Base-by-base conservation (phyloP, 106 monocot species). In the Gastrodia elata region DNA sequence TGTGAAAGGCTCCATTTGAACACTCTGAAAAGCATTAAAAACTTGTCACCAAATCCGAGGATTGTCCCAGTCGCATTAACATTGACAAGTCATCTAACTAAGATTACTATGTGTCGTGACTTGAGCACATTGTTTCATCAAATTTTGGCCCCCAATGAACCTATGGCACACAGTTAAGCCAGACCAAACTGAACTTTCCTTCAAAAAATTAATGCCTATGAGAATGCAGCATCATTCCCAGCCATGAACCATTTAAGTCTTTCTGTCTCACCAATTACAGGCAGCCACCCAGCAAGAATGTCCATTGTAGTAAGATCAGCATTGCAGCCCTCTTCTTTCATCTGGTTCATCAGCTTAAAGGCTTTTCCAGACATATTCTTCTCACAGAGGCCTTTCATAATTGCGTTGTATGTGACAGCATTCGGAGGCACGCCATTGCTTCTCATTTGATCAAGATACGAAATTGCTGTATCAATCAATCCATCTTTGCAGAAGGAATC, bases 211-310 rank as follows among this genome's bases (percentile, higher is more conserved):
- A 13, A 61, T n/a, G 32, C 49, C 52, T 37, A 20, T 58, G 69
- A 74, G 22, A 20, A 16, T 28, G 39, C 59, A 78, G 20, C 38
- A 67, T 71, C 72, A 15, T 82, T 74, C 32, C 46, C 32, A 6
- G 75, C 68, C 34, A 88, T 46, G 77, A 89, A 91, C 15, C 30
- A 78, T 67, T 72, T 84, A 46, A 94, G 73, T 77, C 77, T 86
- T 68, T 76, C 74, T 6, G 48, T 76, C 73, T 89, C 83, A 39
- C 84, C 89, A 56, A 91, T 81, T n/a, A 68, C 67, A 18, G 91
- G 73, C 70, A 94, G 72, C 91, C 94, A 94, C 71, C 81, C 83
- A 26, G 88, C 79, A 16, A 91, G 91, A 43, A 94, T 79, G 72
- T 94, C 87, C 74, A 91, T 72, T 11, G 91, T 94, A 5, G 80